Conservation (phyloP, 768 basidiomycete genomes). For the Tricholoma bakamatsutake region DNA sequence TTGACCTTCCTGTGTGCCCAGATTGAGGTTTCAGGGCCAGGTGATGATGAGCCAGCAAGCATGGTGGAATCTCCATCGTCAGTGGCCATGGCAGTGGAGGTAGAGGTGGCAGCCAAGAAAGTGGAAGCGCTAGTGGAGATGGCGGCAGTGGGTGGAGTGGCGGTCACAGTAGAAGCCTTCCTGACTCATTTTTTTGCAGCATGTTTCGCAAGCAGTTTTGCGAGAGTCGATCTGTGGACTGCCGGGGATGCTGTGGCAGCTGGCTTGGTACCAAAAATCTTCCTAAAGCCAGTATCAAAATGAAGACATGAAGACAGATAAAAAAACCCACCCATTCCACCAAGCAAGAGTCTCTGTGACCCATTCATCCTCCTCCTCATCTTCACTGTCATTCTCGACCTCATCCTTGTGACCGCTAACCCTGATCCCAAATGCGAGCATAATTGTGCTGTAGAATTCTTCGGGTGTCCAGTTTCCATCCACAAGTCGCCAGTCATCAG, state of each 20-base stretch:
- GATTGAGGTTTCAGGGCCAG: background rate
- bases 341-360: background rate
- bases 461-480: background rate
- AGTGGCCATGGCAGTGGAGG: background rate
- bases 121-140: background rate
- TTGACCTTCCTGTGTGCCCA: background rate
- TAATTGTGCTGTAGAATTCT: background rate
- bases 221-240: background rate
- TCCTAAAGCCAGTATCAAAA: background rate
- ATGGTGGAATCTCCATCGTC: background rate
- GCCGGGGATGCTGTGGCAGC: background rate
- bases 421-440: background rate
- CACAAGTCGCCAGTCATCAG: background rate
- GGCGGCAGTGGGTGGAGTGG: background rate
- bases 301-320: background rate
- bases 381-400: background rate
- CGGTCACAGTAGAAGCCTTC: background rate
- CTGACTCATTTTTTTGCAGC: background rate
- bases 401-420: background rate
- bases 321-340: background rate
- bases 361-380: background rate
- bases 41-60: background rate
- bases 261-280: background rate
- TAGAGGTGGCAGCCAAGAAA: background rate
- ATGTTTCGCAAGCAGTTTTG: background rate